These are phyloP conservation scores for Musa beccarii DNA, from an alignment of 176 grass and related monocot genomes.

Conservation along the genomic window DNA sequence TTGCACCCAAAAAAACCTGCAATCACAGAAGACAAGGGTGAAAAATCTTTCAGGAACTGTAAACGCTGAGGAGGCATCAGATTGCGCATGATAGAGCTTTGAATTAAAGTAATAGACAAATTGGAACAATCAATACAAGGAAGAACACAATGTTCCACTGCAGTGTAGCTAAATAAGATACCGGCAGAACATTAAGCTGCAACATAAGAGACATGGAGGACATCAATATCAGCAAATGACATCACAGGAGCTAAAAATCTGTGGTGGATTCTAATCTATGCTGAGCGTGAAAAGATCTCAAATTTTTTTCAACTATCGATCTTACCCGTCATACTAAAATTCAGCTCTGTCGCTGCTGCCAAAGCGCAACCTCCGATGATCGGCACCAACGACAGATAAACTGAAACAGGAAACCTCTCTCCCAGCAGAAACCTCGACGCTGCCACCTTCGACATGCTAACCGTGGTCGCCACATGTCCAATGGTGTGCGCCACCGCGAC, in stretches of 20 bases:
- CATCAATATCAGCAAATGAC: too few species aligned
- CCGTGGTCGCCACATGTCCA: conserved; percentile 15
- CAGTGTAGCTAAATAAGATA: too few species aligned
- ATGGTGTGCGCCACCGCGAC: conserved; percentile 24
- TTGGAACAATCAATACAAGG: too few species aligned
- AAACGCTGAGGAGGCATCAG: too few species aligned
- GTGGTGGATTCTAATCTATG: too few species aligned
- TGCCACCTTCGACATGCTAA: conserved; percentile 25
- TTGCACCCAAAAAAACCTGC: conserved; percentile 21
- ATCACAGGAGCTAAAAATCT: too few species aligned
- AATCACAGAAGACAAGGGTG: neutral
- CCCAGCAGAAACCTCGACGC: neutral
- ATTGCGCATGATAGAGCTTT: neutral
- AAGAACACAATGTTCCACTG: too few species aligned
- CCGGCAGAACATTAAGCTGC: too few species aligned
- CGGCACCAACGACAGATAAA: conserved; percentile 14
- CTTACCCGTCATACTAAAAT: conserved; percentile 20
- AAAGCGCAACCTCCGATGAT: conserved; percentile 20
- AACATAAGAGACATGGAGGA: too few species aligned
- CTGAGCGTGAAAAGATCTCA: neutral
- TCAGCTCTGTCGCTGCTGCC: conserved; percentile 16
- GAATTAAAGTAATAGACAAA: too few species aligned
- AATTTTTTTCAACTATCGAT: neutral
- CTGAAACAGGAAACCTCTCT: neutral
- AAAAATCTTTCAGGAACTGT: neutral